Evolutionary conservation across 2,329 filamentous ascomycete species (phyloP), one percentile per base, ranked within the genome.

Genomic region (Fulvia fulva): DNA sequence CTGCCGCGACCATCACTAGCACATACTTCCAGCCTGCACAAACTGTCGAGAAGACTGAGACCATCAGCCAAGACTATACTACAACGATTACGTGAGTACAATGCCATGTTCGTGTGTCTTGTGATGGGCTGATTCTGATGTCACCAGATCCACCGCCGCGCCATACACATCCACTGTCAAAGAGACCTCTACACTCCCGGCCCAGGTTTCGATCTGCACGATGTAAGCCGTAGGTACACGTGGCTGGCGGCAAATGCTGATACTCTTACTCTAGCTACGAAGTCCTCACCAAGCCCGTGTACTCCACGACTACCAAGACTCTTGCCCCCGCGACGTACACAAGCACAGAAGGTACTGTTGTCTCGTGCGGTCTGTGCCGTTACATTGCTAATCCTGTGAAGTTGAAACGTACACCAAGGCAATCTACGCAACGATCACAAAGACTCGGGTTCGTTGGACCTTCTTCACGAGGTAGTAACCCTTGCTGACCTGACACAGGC

Each of bases 21-120:
- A 52, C 50, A 11, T 52, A 52, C 22, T 5, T 11, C 8, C 26
- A 52, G 28, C 26, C 50, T 11, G 50, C 50, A 7, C 28, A 34
- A 23, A 52, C 50, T 4, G 32, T 52, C 14, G 32, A 52, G 19
- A 32, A 34, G 1, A 52, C 50, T 2, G 19, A 28, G 6, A 52
- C 50, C 16, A 52, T 52, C 50, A 34, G 26, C 50, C 19, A 52
- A 21, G 50, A 19, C 23, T 52, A 52, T 30, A 52, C 50, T 14
- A 52, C 50, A 8, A 52, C 50, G 19, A 34, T 52, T 22, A 52
- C 50, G 50, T 52, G 21, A 16, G 45, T 52, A 32, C n/a, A 2
- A 3, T 30, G 28, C 25, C 25, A 2, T 30, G 23, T 47, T 11
- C 30, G 11, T 9, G 3, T 25, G 41, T 44, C 16, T n/a, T n/a